phyloP scores from a whole-genome alignment of 495 filamentous ascomycete genomes.

The Neurospora pannonica region DNA sequence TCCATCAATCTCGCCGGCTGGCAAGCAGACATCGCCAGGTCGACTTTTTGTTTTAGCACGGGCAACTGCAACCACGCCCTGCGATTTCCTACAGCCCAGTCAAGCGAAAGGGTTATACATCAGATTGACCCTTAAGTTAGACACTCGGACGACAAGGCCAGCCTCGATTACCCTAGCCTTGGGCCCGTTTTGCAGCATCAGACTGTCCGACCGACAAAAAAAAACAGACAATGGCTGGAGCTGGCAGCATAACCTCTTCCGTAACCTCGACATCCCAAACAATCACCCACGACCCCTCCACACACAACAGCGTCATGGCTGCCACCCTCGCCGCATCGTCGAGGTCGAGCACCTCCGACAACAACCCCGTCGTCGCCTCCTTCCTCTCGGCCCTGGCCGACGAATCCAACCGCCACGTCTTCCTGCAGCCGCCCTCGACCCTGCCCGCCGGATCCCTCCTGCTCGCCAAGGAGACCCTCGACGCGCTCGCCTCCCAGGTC shows the following conservation, averaged over 20 bases:
- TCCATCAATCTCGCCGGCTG: not conserved
- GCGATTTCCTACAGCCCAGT: not conserved
- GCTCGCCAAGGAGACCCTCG: slow-evolving; percentile 65
- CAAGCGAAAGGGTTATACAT: not conserved
- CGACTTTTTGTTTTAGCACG: not conserved
- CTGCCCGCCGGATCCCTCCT: slow-evolving; percentile 55
- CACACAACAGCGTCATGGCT: slow-evolving; percentile 27
- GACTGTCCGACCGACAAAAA: not conserved
- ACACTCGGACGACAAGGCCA: not conserved
- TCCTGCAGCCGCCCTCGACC: slow-evolving; percentile 57
- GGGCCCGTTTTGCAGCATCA: not conserved
- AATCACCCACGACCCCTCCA: slow-evolving; percentile 33
- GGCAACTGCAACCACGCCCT: not conserved
- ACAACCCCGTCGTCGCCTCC: slow-evolving; percentile 28
- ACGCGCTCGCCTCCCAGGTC: slow-evolving; percentile 62
- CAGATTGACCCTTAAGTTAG: not conserved
- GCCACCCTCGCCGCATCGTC: slow-evolving; percentile 16
- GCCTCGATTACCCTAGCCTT: not conserved
- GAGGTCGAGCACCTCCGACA: slow-evolving; percentile 6
- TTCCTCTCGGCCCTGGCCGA: slow-evolving; percentile 37
- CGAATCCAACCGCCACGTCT: slow-evolving; percentile 45
- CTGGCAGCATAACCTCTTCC: slow-evolving; percentile 40
- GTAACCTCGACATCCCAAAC: slow-evolving; percentile 49
- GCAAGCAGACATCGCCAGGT: not conserved
- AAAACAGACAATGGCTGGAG: slow-evolving; percentile 35